Base-by-base conservation (phyloP, 495 filamentous ascomycete genomes). In the Penicillium riverlandense region DNA sequence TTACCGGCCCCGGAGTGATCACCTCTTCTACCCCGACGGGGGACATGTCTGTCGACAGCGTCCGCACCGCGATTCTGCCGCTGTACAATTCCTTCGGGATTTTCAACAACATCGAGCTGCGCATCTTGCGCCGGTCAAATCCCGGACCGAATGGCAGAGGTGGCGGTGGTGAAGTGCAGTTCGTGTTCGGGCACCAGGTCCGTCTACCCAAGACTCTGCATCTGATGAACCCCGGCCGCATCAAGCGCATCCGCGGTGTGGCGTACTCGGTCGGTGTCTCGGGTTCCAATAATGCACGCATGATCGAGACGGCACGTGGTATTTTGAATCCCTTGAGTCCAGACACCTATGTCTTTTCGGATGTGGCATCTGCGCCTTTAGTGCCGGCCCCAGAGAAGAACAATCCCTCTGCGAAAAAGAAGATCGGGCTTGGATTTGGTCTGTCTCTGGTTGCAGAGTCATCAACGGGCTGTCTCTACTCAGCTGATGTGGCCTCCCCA, bases 191-290 rank as follows among this genome's bases (percentile, higher is more conserved):
- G 11, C 86, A 88, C 51, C 92, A 99, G 66, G 79, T 96, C 8
- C 81, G 91, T 33, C 70, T 96, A 34, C 90, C 94, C 11, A 95
- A 92, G 70, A 97, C 94, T 36, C 71, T 99, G 59, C 92, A 99
- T 61, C 48, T 82, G 36, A 75, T 97, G 55, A 89, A 91, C 56
- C 76, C 89, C 0, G 92, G 92, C 4, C 70, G 88, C 41, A 85
- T 99, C 45, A 92, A 91, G 72, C 75, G 81, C 52, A 82, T 99
- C 41, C 78, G 94, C 43, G 92, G 92, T 38, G 90, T 97, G 2
- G 91, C 91, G 14, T 96, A 96, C 63, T 84, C 85, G 22, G 87
- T 86, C 4, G 92, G 92, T 22, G 88, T 96, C 1, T 82, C 84
- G 8, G 91, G 82, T 0, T 87, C 85, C 37, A 96, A 96, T 51